Evolutionary conservation across 257 asterid genomes (phyloP), one percentile per base, ranked within the genome.

Genomic region (Salvia miltiorrhiza): DNA sequence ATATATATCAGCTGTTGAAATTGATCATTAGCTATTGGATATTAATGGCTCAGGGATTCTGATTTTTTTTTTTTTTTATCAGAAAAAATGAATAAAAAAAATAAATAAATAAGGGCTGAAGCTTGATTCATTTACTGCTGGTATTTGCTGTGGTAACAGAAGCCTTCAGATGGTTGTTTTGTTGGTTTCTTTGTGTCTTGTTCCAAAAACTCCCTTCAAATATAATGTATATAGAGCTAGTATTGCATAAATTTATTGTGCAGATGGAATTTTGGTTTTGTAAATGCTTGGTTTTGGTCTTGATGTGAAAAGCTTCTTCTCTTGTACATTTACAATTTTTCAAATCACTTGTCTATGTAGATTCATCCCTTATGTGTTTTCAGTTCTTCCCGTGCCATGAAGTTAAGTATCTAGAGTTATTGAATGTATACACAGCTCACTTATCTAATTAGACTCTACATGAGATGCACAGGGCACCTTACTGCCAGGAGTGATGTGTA

Each of bases 401-500:
- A 40, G 24, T 21, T 45, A n/a, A 7, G 41, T 57, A 30, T 59
- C 19, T 45, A 57, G 60, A 65, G 20, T 69, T 45, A 8, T 49
- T 5, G 8, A 11, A 30, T 50, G 54, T 17, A 26, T 47, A 5
- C 21, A 10, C 52, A 11, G 8, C 65, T 63, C n/a, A 5, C 64
- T 37, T 69, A 70, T 59, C 70, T 80, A 35, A 71, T 70, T 60
- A 39, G 44, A 68, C 63, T 12, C 49, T 19, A 58, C 69, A 49
- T 82, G 76, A 79, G 53, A 35, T 73, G 80, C 73, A 66, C 87
- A 93, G 98, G 99, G 58, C 99, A 94, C 76, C 96, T 94, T 66
- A 94, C 99, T 54, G 97, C 97, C 44, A 87, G 99, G 83, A 94
- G 99, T 74, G 99, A 91, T 52, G 99, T 94, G 35, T 94, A 94